These are phyloP conservation scores for Heliosperma pusillum DNA, from an alignment of 148 eudicot genomes.

Conservation along the genomic window DNA sequence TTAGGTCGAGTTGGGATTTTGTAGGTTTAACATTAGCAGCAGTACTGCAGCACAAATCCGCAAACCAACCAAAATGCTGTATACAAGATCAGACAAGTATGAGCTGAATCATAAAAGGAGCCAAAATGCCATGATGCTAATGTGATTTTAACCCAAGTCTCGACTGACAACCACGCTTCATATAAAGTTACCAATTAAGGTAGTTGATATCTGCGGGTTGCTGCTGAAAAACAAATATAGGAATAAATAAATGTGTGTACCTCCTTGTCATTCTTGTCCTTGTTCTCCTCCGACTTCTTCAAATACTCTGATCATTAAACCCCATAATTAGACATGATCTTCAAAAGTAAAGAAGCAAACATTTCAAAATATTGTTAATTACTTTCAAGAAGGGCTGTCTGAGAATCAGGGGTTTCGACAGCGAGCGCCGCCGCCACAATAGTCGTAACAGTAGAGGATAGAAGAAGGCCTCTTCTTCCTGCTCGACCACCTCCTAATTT, in stretches of 20 bases:
- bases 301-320: conserved; percentile 52
- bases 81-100: too few relatives aligned
- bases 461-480: conserved; percentile 26
- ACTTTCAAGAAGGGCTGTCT: conserved; percentile 76
- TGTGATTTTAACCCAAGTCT: too few relatives aligned
- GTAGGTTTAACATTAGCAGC: too few relatives aligned
- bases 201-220: not conserved
- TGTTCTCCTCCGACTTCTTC: conserved; percentile 93
- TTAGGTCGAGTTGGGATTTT: too few relatives aligned
- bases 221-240: not conserved
- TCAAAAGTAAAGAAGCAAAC: not conserved
- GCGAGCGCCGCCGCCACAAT: conserved; percentile 31
- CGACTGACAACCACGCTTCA: not conserved
- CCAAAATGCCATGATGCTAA: too few relatives aligned
- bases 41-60: too few relatives aligned
- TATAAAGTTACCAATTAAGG: not conserved
- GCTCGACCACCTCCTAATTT: not conserved
- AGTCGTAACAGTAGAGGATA: conserved; percentile 19
- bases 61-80: too few relatives aligned
- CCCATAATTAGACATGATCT: not conserved
- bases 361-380: conserved; percentile 4
- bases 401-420: conserved; percentile 43
- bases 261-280: conserved; percentile 92
- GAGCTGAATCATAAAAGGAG: too few relatives aligned
- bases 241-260: conserved; percentile 28